phyloP scores from a whole-genome alignment of 768 basidiomycete species.

The Auriscalpium microsporum region DNA sequence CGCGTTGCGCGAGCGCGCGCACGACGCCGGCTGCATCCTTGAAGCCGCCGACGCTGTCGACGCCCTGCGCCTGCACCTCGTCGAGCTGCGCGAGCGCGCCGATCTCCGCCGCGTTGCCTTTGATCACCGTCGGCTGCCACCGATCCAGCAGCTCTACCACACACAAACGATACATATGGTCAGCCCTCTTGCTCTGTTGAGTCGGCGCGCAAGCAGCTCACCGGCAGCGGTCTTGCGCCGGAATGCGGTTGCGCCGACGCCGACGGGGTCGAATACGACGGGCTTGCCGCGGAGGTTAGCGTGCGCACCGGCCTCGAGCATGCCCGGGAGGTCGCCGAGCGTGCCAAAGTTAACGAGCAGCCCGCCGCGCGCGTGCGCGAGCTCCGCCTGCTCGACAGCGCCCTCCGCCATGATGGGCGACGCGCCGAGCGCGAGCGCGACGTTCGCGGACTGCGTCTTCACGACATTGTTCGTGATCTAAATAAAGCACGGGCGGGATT shows the following conservation, averaged over 20 bases:
- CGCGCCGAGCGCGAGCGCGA: conserved; percentile 78
- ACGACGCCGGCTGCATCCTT: conserved; percentile 67
- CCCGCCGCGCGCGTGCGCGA: conserved; percentile 55
- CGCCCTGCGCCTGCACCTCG: conserved; percentile 74
- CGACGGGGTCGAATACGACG: conserved; percentile 87
- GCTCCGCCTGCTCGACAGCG: conserved; percentile 72
- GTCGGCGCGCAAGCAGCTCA: conserved; percentile 17
- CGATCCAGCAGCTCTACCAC: conserved; percentile 52
- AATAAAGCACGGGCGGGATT: not conserved
- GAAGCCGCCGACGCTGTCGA: conserved; percentile 84
- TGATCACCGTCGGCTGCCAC: conserved; percentile 88
- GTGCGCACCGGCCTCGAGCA: conserved; percentile 61
- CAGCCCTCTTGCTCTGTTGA: too few species aligned
- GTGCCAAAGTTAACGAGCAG: conserved; percentile 88
- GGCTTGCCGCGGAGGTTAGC: conserved; percentile 69
- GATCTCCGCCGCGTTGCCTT: conserved; percentile 89
- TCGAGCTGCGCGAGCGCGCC: conserved; percentile 65
- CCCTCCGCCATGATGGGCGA: conserved; percentile 94
- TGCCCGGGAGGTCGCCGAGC: conserved; percentile 57
- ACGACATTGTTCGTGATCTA: conserved; percentile 90
- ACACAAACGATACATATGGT: too few species aligned
- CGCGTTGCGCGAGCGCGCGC: conserved; percentile 55
- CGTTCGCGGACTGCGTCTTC: conserved; percentile 82
- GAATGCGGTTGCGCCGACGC: conserved; percentile 73
- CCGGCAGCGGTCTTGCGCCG: conserved; percentile 55